Percentiles rank a stretch among this genome's conserved stretches.
These are phyloP conservation scores for Paramarasmius palmivorus DNA, from an alignment of 1,284 basidiomycete genomes.

Conservation along the genomic window DNA sequence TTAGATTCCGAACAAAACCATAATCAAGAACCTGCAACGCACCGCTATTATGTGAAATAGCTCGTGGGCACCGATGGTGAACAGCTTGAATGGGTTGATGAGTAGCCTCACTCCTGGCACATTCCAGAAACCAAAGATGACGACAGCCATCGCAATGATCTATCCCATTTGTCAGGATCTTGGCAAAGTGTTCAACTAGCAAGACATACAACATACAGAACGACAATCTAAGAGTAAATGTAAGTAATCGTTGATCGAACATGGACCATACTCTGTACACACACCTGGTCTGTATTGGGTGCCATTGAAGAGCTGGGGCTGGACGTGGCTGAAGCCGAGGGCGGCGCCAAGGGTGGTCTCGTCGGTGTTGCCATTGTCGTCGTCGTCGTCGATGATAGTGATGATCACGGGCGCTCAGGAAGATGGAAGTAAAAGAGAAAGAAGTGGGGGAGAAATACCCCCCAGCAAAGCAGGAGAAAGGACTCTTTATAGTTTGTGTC, in stretches of 20 bases:
- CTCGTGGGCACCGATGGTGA: slow-evolving; percentile 84
- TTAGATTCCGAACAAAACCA: neutral
- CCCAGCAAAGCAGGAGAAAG: neutral
- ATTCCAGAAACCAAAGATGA: slow-evolving; percentile 82
- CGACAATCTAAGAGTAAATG: slow-evolving; percentile 48
- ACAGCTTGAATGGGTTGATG: slow-evolving; percentile 79
- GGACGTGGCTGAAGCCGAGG: slow-evolving; percentile 25
- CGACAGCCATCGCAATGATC: slow-evolving; percentile 78
- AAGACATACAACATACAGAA: slow-evolving; percentile 70
- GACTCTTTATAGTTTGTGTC: neutral
- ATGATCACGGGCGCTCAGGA: neutral
- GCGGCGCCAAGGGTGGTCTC: slow-evolving; percentile 28
- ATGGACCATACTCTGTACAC: slow-evolving; percentile 17
- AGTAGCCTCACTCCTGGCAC: slow-evolving; percentile 72
- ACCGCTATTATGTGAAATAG: slow-evolving; percentile 79
- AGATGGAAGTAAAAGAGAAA: neutral
- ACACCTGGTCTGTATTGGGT: slow-evolving; percentile 44
- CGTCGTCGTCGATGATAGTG: too few species aligned
- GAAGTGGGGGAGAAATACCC: neutral
- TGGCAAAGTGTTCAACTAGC: slow-evolving; percentile 5
- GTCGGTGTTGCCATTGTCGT: slow-evolving; percentile 16
- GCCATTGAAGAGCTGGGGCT: slow-evolving; percentile 23
- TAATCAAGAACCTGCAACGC: slow-evolving; percentile 27
- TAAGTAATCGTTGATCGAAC: slow-evolving; percentile 4
- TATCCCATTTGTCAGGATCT: slow-evolving; percentile 27